These are phyloP conservation scores for Medicago arabica DNA, from an alignment of 306 rosid genomes.

Conservation along the genomic window DNA sequence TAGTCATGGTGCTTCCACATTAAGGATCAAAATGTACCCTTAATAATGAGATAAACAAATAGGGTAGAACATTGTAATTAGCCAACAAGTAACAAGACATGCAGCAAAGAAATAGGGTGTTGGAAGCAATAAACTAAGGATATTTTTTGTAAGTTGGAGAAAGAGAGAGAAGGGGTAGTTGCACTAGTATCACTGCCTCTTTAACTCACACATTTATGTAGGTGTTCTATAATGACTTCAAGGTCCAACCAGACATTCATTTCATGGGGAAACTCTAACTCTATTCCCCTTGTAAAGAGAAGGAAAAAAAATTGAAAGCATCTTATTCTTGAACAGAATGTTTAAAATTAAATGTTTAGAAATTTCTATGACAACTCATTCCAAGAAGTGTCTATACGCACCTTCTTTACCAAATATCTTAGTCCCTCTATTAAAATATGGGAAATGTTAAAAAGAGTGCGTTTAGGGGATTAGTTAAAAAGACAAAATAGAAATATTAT, in stretches of 20 bases:
- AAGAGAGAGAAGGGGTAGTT: conserved; percentile 59
- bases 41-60: conserved; percentile 9
- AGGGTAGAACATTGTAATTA: conserved; percentile 23
- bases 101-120: conserved; percentile 48
- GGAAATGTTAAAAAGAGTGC: too few species aligned
- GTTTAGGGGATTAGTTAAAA: too few species aligned
- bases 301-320: conserved; percentile 14
- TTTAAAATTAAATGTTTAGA: conserved; percentile 41
- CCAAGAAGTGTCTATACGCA: conserved; percentile 46
- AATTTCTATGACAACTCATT: conserved; percentile 47
- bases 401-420: too few species aligned
- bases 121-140: conserved; percentile 64
- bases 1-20: conserved; percentile 35
- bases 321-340: conserved; percentile 46
- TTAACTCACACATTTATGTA: conserved; percentile 65
- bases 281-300: conserved; percentile 45
- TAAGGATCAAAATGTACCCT: conserved; percentile 39
- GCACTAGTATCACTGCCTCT: conserved; percentile 59
- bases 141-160: conserved; percentile 29
- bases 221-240: conserved; percentile 47
- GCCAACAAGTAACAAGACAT: conserved; percentile 34
- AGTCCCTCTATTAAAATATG: too few species aligned
- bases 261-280: conserved; percentile 57
- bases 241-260: conserved; percentile 89
- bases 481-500: too few species aligned